Evolutionary conservation across 495 filamentous ascomycete species (phyloP), one percentile per base, ranked within the genome.

Genomic region (Tuber borchii): DNA sequence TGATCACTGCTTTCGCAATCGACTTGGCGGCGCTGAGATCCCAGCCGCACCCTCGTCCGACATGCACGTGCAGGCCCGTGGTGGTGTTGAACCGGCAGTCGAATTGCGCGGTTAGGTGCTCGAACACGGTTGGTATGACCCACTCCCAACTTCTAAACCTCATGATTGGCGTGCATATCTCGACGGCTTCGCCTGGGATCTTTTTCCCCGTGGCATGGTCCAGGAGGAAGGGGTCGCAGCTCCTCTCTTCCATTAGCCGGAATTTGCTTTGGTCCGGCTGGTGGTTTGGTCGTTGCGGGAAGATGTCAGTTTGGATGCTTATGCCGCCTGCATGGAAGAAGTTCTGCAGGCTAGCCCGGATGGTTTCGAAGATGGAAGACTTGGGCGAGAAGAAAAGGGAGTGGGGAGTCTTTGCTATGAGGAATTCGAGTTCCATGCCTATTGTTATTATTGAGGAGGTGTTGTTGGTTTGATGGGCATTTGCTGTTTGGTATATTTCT

Each of bases 141-240:
- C 71, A 74, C 45, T 77, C 74, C 76, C 74, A 82, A 14, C 76
- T 79, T 1, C 31, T 39, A 17, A 78, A 75, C 3, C 51, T 45
- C 39, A 82, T 61, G n/a, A 82, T 82, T 0, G 80, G 80, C 31
- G 80, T 82, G n/a, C 79, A 82, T n/a, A 82, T 45, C 40, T 82
- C 80, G 10, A 82, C 68, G n/a, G 71, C 78, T 17, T 80, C 73
- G 43, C 78, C 78, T 20, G 68, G 69, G 12, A 79, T 70, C 45
- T 69, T 73, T 22, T 70, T 45, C 16, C 43, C n/a, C 39, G 51
- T 51, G 34, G 26, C 39, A n/a, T 75, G 56, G 42, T 79, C 78
- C 9, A 70, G 75, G n/a, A 72, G 44, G 31, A 37, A 75, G 26
- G 61, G 72, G 31, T 79, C 77, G 26, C 78, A 76, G 0, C 76